Base-by-base conservation (phyloP, 768 basidiomycete genomes). In the Termitomyces eurrhizus region DNA sequence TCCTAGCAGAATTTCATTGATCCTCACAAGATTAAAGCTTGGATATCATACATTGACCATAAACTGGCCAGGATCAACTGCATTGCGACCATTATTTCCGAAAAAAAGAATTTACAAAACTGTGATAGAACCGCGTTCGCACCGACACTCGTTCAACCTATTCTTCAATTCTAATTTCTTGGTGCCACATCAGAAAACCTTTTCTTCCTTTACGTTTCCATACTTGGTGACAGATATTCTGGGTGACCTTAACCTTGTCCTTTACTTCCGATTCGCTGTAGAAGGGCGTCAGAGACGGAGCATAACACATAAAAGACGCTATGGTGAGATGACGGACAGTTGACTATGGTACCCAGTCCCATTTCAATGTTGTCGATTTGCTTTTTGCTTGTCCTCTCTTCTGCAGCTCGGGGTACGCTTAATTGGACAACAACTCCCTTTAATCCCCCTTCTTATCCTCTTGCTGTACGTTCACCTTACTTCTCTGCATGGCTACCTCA, bases 381-480 rank as follows among this genome's bases (percentile, higher is more conserved):
- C 14, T 52, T 59, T 29, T 26, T 65, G 37, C 58, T 60, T 16
- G 21, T 26, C 58, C 41, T 62, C 26, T 39, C 46, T n/a, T 58
- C 65, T 13, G 61, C 65, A 32, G 53, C 29, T 52, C 62, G 65
- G 24, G 77, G 78, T 12, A 62, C 73, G 26, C 70, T 77, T 32
- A 18, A 29, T 18, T 83, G 83, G 83, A 76, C 74, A 2, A 71
- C 79, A 1, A 76, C 77, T 5, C 83, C 83, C 7, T 82, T 84
- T 66, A 84, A 80, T 59, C 86, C 85, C 33, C 76, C 82, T 4
- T 78, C 85, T 9, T 76, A 86, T 45, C 87, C 88, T 21, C 79
- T 89, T 32, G 88, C 86, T 11, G 86, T 88, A 7, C 80, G 84
- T 41, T 75, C 83, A 2, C 87, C 86, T 2, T 89, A 88, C 65